phyloP scores from a whole-genome alignment of 2,329 filamentous ascomycete genomes.

The Leptosphaerulina australis region DNA sequence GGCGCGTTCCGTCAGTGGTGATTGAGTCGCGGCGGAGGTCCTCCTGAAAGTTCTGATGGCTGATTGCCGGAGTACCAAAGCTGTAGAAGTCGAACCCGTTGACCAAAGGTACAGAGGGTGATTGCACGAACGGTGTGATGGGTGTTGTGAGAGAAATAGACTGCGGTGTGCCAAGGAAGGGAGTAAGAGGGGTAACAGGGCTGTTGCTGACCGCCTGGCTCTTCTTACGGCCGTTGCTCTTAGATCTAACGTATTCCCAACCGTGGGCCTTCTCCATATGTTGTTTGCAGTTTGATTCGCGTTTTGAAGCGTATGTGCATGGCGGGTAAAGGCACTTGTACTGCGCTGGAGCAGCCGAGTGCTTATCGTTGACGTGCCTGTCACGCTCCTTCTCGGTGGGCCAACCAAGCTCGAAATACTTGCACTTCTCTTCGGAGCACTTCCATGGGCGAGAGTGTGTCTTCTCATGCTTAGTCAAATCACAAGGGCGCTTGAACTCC shows the following conservation, averaged over 20 bases:
- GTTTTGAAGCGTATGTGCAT: conserved; percentile 93
- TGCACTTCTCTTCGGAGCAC: conserved; percentile 81
- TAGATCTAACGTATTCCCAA: conserved; percentile 89
- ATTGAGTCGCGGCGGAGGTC: conserved; percentile 48
- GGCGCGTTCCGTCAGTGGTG: conserved; percentile 44
- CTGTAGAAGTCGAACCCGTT: conserved; percentile 40
- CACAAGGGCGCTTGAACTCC: conserved; percentile 95
- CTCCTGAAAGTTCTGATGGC: conserved; percentile 36
- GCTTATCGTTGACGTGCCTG: conserved; percentile 95
- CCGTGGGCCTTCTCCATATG: conserved; percentile 98
- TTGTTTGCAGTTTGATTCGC: conserved; percentile 96
- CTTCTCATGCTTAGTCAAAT: conserved; percentile 97
- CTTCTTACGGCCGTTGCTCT: conserved; percentile 73
- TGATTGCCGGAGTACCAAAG: conserved; percentile 43
- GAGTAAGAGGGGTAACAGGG: conserved; percentile 43
- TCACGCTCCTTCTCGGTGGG: conserved; percentile 98
- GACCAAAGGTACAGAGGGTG: conserved; percentile 51
- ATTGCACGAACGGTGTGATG: conserved; percentile 49
- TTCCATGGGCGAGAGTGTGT: conserved; percentile 97
- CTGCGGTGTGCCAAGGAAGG: conserved; percentile 45
- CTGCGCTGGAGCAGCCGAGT: conserved; percentile 78
- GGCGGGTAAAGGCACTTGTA: conserved; percentile 82
- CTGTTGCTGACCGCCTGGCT: conserved; percentile 32
- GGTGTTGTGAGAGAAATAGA: conserved; percentile 46
- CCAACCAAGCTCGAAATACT: conserved; percentile 89